Base-by-base conservation (phyloP, 306 rosid genomes). In the Lagenaria siceraria region DNA sequence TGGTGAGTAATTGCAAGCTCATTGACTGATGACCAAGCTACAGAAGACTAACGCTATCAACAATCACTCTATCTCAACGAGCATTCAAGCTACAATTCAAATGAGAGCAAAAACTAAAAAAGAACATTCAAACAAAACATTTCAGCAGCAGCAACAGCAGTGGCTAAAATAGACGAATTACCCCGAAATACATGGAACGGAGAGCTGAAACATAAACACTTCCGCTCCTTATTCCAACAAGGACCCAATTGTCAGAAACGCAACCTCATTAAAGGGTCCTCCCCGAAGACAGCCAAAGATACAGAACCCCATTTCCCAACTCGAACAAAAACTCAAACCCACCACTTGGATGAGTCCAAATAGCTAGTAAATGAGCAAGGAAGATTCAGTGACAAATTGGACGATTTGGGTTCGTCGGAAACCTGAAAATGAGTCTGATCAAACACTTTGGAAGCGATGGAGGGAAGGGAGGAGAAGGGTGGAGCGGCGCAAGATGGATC, bases 401-500 rank as follows among this genome's bases (percentile, higher is more conserved):
- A 53, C 9, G 33, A 74, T 5, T 19, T n/a, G 78, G 33, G 48
- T 11, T 33, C 52, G 66, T 38, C 25, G 51, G 69, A 15, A 58
- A 10, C 21, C n/a, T 21, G 65, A 25, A 75, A 75, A 54, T 36
- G 36, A 8, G 13, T 58, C n/a, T n/a, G 52, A 17, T 4, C 36
- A 35, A 53, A 76, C 17, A 49, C n/a, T 8, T 36, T 11, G 8
- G 55, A 53, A 73, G 53, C 64, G 66, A 78, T 48, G 80, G 72
- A 68, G 76, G 69, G 76, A 79, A 81, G 69, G 69, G 40, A 24
- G n/a, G 83, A 77, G 76, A 79, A 81, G 69, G 69, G 40, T 29
- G n/a, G 83, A 77, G 59, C 87, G 81, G 87, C 84, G 83, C 79
- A 29, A 73, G 40, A 40, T 58, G 48, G 77, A 74, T 79, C 82